Evolutionary conservation across 345 rosid genomes (phyloP).

Genomic region (Luvunga scandens): DNA sequence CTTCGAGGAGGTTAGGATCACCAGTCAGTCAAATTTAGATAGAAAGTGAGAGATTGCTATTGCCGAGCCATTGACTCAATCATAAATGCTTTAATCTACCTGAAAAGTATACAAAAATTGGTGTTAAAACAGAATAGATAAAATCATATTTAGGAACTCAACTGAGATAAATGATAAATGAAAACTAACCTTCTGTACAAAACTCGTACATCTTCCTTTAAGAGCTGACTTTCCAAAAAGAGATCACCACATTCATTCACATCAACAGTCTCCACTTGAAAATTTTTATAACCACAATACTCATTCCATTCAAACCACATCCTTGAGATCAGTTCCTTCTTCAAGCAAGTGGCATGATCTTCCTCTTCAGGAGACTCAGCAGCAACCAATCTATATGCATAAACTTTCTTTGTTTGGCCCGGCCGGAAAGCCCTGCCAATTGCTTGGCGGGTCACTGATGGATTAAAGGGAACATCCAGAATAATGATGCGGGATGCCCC

Average conservation of each 20-base stretch:
- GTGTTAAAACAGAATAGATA: not conserved
- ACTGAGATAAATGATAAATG: not conserved
- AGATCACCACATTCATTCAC: conserved; percentile 54
- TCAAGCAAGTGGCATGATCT: conserved; percentile 54
- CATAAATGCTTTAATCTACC: conserved; percentile 17
- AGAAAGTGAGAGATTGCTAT: not conserved
- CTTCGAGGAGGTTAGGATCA: not conserved
- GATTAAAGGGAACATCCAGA: conserved; percentile 85
- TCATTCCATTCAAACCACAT: conserved; percentile 97
- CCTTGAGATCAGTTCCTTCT: conserved; percentile 78
- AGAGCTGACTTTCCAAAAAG: conserved; percentile 56
- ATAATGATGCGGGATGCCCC: conserved; percentile 85
- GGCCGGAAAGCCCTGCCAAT: conserved; percentile 87
- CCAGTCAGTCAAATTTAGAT: not conserved
- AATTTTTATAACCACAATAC: conserved; percentile 48
- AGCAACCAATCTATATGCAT: conserved; percentile 65
- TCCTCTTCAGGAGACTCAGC: conserved; percentile 81
- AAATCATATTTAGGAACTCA: not conserved
- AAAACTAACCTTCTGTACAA: conserved; percentile 68
- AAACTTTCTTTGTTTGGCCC: conserved; percentile 79
- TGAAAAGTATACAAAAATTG: conserved; percentile 19
- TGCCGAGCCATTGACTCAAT: not conserved
- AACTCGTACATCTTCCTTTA: conserved; percentile 55
- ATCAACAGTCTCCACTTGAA: conserved; percentile 47
- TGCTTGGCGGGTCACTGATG: conserved; percentile 97